phyloP scores from a whole-genome alignment of 148 eudicot species.

The Diospyros kaki region DNA sequence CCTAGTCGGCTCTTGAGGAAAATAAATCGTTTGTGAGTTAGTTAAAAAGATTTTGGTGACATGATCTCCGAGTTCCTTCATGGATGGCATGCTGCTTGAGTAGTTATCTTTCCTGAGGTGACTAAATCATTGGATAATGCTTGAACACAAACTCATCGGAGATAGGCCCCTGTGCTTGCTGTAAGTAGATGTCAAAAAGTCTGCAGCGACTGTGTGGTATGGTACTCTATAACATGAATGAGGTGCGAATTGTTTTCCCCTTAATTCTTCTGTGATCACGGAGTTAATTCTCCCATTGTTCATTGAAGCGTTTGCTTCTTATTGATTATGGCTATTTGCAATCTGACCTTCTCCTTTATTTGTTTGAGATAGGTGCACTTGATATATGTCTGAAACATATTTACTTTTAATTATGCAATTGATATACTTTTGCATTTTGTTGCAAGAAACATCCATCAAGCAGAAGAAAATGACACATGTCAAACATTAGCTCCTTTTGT shows the following conservation, averaged over 20 bases:
- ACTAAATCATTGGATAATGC: conserved; percentile 20
- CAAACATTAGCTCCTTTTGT: background rate
- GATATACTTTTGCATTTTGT: background rate
- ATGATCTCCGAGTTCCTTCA: conserved; percentile 16
- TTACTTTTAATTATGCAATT: too few relatives aligned
- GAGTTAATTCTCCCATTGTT: conserved; percentile 28
- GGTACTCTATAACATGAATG: conserved; percentile 41
- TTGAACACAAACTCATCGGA: conserved; percentile 15
- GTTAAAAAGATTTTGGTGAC: conserved; percentile 17
- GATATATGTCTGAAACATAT: conserved; percentile 30
- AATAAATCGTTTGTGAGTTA: conserved; percentile 22
- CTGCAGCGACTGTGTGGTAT: conserved; percentile 36
- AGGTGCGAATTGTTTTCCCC: conserved; percentile 28
- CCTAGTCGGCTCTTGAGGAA: conserved; percentile 23
- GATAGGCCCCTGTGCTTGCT: conserved; percentile 13
- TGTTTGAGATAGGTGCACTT: conserved; percentile 10
- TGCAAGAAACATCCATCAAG: background rate
- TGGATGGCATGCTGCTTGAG: conserved; percentile 28
- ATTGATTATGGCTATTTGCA: conserved; percentile 28
- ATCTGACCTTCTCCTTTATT: conserved; percentile 9
- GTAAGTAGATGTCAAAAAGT: conserved; percentile 22
- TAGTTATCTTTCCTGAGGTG: conserved; percentile 19
- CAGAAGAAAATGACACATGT: background rate
- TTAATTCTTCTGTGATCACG: conserved; percentile 21
- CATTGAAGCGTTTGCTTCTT: conserved; percentile 35